Evolutionary conservation across 2,329 filamentous ascomycete genomes (phyloP).

Genomic region (Cladosporium austrohemisphaericum): DNA sequence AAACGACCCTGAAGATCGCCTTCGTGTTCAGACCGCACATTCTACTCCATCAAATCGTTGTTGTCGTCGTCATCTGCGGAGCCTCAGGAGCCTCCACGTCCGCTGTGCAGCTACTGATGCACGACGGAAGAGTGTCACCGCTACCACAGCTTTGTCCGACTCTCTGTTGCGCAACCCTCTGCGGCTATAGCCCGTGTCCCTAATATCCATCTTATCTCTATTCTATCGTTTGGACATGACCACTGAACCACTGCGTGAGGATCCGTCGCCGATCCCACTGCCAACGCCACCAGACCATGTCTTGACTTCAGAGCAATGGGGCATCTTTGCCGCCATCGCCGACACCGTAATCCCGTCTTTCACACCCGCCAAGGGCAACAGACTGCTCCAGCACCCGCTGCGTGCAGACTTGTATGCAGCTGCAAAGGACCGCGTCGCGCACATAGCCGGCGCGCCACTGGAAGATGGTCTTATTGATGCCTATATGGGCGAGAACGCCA

Average conservation of each 20-base stretch:
- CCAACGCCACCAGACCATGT: constrained; percentile 46
- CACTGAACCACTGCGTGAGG: background rate
- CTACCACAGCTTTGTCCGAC: background rate
- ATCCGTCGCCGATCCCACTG: constrained; percentile 33
- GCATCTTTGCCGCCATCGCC: constrained; percentile 53
- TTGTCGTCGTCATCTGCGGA: background rate
- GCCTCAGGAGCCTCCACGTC: background rate
- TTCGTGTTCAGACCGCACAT: constrained; percentile 5
- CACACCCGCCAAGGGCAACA: constrained; percentile 26
- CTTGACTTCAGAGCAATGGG: constrained; percentile 56
- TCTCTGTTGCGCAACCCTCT: background rate
- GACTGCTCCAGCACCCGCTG: constrained; percentile 27
- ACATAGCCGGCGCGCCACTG: constrained; percentile 36
- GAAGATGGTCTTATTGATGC: constrained; percentile 33
- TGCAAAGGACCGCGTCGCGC: constrained; percentile 53
- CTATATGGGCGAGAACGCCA: constrained; percentile 31
- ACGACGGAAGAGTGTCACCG: background rate
- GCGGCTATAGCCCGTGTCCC: constrained; percentile 8
- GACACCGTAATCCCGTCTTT: constrained; percentile 61
- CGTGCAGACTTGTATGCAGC: constrained; percentile 34
- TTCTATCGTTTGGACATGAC: too few relatives aligned
- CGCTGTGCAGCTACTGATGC: background rate
- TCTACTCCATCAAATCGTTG: background rate
- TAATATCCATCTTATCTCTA: too few relatives aligned
- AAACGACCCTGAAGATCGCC: constrained; percentile 7